Evolutionary conservation across 495 filamentous ascomycete species (phyloP).

Genomic region (Daldinia decipiens): DNA sequence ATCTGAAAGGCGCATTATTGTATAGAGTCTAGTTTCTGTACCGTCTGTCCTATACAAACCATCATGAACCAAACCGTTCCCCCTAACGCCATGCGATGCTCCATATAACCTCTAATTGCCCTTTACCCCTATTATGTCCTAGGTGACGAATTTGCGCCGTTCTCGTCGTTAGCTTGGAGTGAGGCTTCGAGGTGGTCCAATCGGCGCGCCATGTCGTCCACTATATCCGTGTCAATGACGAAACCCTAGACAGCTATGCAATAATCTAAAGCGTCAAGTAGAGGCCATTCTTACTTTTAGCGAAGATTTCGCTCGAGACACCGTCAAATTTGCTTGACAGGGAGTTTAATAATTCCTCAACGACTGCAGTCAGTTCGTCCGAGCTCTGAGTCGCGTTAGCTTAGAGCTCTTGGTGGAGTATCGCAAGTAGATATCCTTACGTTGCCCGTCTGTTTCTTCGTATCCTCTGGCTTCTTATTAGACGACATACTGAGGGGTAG

Average conservation of each 20-base stretch:
- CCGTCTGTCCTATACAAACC: slow-evolving; percentile 3
- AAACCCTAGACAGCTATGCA: background rate
- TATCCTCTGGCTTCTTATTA: slow-evolving; percentile 36
- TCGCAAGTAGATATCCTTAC: slow-evolving; percentile 41
- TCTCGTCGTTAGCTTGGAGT: slow-evolving; percentile 64
- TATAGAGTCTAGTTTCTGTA: slow-evolving; percentile 5
- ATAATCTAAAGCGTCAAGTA: background rate
- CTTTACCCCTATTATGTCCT: slow-evolving; percentile 32
- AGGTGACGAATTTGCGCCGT: slow-evolving; percentile 43
- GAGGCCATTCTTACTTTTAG: slow-evolving; percentile 72
- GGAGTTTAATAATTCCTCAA: slow-evolving; percentile 86
- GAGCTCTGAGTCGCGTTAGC: slow-evolving; percentile 43
- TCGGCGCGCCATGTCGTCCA: slow-evolving; percentile 95
- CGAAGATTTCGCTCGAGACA: slow-evolving; percentile 84
- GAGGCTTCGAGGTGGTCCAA: slow-evolving; percentile 87
- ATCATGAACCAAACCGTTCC: slow-evolving; percentile 22
- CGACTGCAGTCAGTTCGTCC: slow-evolving; percentile 73
- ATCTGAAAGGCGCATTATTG: slow-evolving; percentile 15
- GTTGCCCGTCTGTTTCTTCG: slow-evolving; percentile 30
- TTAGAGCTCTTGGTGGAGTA: background rate
- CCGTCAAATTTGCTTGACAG: slow-evolving; percentile 84
- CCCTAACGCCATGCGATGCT: slow-evolving; percentile 42
- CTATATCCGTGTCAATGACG: slow-evolving; percentile 55
- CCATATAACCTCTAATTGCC: slow-evolving; percentile 4
- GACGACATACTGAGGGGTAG: slow-evolving; percentile 13